Evolutionary conservation across 208 protist species (phyloP), one percentile per base, ranked within the genome.

Genomic region (Endotrypanum monterogeii): DNA sequence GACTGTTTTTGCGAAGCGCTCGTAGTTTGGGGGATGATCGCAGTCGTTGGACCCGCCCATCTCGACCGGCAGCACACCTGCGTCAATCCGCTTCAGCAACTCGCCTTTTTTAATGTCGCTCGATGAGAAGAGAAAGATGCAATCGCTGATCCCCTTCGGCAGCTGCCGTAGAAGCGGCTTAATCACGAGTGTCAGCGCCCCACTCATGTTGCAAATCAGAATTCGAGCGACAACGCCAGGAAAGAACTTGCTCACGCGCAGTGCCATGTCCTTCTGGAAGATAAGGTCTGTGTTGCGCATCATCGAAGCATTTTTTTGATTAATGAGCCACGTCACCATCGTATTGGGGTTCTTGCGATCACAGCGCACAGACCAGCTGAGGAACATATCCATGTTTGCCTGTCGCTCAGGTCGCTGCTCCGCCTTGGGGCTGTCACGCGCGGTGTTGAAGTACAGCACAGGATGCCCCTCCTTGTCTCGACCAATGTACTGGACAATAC

Each of bases 211-310:
- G 72, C 88, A 92, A 11, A 94, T 72, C 71, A 90, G 89, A 60
- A 94, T 88, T 58, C 79, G 76, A 23, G 73, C 82, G 6, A 94
- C 71, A 18, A 80, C 76, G 28, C 88, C 88, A 20, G 90, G 90
- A 52, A 83, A 94, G 76, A 89, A 94, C 68, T 94, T 94, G 67
- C 82, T 84, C 37, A 92, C 86, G 44, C 90, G 87, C 18, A 94
- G 71, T 12, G 90, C 90, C 78, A 94, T 88, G 52, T 92, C 86
- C 46, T 83, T 89, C 56, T 94, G 90, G 63, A 93, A 90, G 39
- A 84, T 84, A 18, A 94, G 70, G 71, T 94, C 90, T 16, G 84
- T 84, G 81, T 94, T 94, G 55, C 73, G 78, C 80, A 84, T 62
- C 83, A 94, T 76, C 16, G 82, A 89, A 3, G 90, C 85, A 32